These are phyloP conservation scores for Arabidopsis thaliana DNA, from an alignment of 345 rosid species.

Conservation along the genomic window TAIR10.1 NC_003076.8:23962001-23962500, in stretches of 20 bases:
- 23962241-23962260: conserved; percentile 6
- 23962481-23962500: conserved; percentile 98
- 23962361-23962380: conserved; percentile 89
- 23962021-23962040: conserved; percentile 21
- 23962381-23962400: conserved; percentile 3
- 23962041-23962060: conserved; percentile 28
- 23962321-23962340: conserved; percentile 92
- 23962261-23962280: conserved; percentile 28
- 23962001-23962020: conserved; percentile 18
- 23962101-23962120: conserved; percentile 31
- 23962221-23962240: neutral
- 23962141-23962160: neutral
- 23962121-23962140: conserved; percentile 22
- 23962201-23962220: conserved; percentile 9
- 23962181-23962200: neutral
- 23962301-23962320: conserved; percentile 93
- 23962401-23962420: neutral
- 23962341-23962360: conserved; percentile 92
- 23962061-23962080: conserved; percentile 19
- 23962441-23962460: neutral
- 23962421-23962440: neutral
- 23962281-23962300: conserved; percentile 73
- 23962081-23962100: conserved; percentile 38
- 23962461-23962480: conserved; percentile 68
- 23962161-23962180: neutral